Conservation (phyloP, 148 eudicot species). For the Rhododendron mucronatum region DNA sequence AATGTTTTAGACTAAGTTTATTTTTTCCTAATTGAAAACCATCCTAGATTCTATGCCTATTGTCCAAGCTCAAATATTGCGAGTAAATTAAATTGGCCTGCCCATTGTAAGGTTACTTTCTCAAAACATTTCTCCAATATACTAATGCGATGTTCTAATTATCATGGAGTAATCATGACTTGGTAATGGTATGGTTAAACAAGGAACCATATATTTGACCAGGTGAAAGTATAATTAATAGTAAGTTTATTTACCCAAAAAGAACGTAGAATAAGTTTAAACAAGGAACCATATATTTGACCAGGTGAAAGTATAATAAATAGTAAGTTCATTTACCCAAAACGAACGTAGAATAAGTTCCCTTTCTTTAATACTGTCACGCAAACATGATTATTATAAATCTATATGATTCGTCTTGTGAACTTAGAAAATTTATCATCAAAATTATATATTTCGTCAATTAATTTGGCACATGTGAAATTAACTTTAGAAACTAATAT, state of each 20-base stretch:
- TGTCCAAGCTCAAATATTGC: no score
- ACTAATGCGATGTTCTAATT: not conserved
- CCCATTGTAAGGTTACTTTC: no score
- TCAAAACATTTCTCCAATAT: not conserved
- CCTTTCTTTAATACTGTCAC: not conserved
- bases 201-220: not conserved
- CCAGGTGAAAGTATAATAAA: not conserved
- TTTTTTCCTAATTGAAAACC: no score
- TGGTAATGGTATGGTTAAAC: not conserved
- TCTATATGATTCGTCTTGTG: not conserved
- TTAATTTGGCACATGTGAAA: not conserved
- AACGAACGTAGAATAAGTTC: not conserved
- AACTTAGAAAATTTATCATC: not conserved
- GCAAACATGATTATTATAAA: not conserved
- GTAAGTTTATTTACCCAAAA: not conserved
- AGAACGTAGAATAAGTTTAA: not conserved
- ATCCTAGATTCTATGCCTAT: not conserved
- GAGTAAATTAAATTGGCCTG: no score
- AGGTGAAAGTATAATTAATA: not conserved
- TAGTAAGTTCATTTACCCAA: not conserved
- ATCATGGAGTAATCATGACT: not conserved
- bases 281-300: not conserved
- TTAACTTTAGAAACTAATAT: not conserved
- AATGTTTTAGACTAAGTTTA: no score
- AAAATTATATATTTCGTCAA: no score